phyloP scores from a whole-genome alignment of 2,329 filamentous ascomycete species.

The Parastagonospora nodorum region DNA sequence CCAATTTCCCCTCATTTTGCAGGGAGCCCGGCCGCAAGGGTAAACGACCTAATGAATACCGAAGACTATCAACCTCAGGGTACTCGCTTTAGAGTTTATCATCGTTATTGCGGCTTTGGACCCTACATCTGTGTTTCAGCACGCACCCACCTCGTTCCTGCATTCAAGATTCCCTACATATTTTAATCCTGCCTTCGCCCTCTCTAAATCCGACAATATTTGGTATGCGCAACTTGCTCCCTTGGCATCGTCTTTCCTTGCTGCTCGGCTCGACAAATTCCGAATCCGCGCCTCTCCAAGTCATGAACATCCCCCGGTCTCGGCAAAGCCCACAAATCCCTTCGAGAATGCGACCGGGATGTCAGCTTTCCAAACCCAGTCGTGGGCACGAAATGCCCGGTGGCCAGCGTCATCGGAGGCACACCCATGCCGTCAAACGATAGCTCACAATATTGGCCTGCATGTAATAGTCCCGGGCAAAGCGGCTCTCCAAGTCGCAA shows the following conservation, averaged over 20 bases:
- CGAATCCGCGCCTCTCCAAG: not conserved
- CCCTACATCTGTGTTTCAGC: constrained; percentile 11
- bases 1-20: constrained; percentile 28
- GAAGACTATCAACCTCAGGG: constrained; percentile 48
- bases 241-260: constrained; percentile 3
- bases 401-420: too few relatives aligned
- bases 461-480: too few relatives aligned
- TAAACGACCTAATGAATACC: constrained; percentile 44
- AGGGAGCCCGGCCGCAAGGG: constrained; percentile 33
- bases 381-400: too few relatives aligned
- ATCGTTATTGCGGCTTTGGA: constrained; percentile 35
- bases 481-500: too few relatives aligned
- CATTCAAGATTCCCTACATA: constrained; percentile 7
- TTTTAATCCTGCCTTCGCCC: constrained; percentile 25
- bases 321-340: too few relatives aligned
- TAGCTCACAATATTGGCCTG: too few relatives aligned
- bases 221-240: constrained; percentile 37
- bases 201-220: constrained; percentile 32
- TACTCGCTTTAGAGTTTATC: constrained; percentile 46
- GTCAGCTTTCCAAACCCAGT: too few relatives aligned
- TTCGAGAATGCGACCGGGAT: too few relatives aligned
- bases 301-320: too few relatives aligned
- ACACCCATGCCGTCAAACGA: too few relatives aligned
- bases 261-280: not conserved
- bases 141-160: constrained; percentile 1